Base-by-base conservation (phyloP, 371 early-diverging fungal species). In the Hamiltosporidium tvaerminnensis region DNA sequence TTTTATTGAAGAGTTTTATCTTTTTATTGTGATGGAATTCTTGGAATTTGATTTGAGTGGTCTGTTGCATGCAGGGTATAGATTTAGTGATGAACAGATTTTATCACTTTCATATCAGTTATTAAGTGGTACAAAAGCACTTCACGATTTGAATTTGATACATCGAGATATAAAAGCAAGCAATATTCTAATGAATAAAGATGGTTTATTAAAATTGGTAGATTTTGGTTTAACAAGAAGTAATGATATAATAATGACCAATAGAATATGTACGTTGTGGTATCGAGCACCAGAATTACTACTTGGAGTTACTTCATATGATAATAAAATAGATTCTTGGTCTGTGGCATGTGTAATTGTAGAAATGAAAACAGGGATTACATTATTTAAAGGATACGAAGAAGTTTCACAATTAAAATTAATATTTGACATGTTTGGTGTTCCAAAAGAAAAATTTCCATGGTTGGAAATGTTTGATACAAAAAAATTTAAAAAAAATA, bases 221-320 rank as follows among this genome's bases (percentile, higher is more conserved):
- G 92, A 91, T 80, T 90, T 90, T 81, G 92, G 92, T 5, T 76
- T 92, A 52, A 89, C 93, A 2, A 81, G 91, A 3, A 86, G 87
- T 33, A 61, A 84, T 67, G 64, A 79, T 53, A 86, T 91, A 74
- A 84, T 87, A 4, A n/a, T 38, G 5, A n/a, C 57, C 2, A 38
- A 14, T 30, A 30, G 30, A n/a, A 96, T 97, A 1, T 89, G 94
- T 1, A 97, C 97, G 7, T 73, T 89, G 57, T 92, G 92, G 92
- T 96, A 97, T 75, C 85, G 97, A 44, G 85, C 95, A 31, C 95
- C 95, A 0, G 97, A 97, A 77, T 80, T 97, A 32, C 81, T 94
- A 37, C 75, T 91, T 16, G 94, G 92, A 39, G 83, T 82, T 57
- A 82, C 82, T 57, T 74, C 81, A 30, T 95, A 97, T 76, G 83